These are phyloP conservation scores for Lagenidium sp. DNA, from an alignment of 352 stramenopile genomes.

Conservation along the genomic window DNA sequence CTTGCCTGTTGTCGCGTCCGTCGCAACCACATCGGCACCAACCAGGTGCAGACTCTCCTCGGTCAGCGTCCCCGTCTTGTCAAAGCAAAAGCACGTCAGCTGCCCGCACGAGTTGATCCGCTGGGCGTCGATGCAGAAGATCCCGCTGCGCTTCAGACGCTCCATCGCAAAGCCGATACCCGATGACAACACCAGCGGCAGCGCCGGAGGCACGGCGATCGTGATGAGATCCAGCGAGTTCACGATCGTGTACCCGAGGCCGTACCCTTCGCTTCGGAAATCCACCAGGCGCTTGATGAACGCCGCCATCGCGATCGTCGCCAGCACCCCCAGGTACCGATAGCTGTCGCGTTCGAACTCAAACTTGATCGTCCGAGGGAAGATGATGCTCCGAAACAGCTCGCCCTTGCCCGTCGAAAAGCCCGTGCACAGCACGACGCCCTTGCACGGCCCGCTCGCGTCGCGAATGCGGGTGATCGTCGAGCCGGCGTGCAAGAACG, in stretches of 20 bases:
- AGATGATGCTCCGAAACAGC: constrained; percentile 31
- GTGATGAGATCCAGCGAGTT: constrained; percentile 27
- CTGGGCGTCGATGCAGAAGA: constrained; percentile 51
- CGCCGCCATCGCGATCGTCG: constrained; percentile 17
- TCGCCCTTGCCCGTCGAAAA: constrained; percentile 39
- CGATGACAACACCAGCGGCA: constrained; percentile 36
- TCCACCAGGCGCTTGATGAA: constrained; percentile 25
- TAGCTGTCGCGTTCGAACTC: constrained; percentile 37
- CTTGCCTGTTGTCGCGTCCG: neutral
- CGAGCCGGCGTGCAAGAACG: constrained; percentile 16
- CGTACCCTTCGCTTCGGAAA: neutral
- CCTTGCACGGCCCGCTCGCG: constrained; percentile 9
- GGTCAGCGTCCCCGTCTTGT: constrained; percentile 43
- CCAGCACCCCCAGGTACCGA: constrained; percentile 27
- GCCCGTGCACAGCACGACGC: constrained; percentile 27
- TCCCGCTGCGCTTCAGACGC: constrained; percentile 24
- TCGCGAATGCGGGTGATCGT: constrained; percentile 11
- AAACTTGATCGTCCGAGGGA: constrained; percentile 22
- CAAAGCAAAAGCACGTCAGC: constrained; percentile 34
- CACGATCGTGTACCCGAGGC: constrained; percentile 7
- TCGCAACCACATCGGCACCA: constrained; percentile 12
- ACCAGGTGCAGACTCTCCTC: constrained; percentile 24
- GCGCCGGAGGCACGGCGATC: constrained; percentile 33
- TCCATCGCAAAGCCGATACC: constrained; percentile 40
- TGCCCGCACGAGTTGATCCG: constrained; percentile 29